Evolutionary conservation across 805 yeast species (phyloP).

Genomic region (Cyberlindnera mississippiensis): DNA sequence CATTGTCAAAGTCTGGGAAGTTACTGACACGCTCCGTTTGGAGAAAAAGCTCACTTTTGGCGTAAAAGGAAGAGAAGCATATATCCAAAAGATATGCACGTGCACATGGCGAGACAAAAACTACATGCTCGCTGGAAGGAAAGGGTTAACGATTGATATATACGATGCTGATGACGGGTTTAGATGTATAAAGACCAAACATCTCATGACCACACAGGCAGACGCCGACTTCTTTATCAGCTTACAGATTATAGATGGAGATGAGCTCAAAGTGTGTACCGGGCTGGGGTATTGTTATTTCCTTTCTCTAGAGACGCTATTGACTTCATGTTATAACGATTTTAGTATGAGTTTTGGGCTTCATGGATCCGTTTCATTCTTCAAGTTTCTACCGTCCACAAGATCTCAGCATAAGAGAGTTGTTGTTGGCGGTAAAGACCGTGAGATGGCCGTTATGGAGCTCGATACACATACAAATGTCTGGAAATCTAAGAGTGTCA

Average conservation of each 20-base stretch:
- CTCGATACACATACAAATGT: slow-evolving; percentile 17
- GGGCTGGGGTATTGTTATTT: slow-evolving; percentile 27
- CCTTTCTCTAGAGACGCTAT: slow-evolving; percentile 14
- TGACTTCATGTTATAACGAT: slow-evolving; percentile 17
- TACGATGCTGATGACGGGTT: slow-evolving; percentile 13
- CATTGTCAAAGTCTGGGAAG: slow-evolving; percentile 5
- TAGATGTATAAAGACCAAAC: slow-evolving; percentile 13
- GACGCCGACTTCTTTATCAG: slow-evolving; percentile 23
- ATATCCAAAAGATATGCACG: slow-evolving; percentile 14
- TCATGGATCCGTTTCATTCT: slow-evolving; percentile 23
- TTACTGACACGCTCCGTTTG: slow-evolving; percentile 10
- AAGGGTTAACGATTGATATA: slow-evolving; percentile 18
- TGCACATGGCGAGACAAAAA: slow-evolving; percentile 5
- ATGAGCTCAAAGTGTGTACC: slow-evolving; percentile 20
- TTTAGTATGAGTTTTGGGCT: slow-evolving; percentile 26
- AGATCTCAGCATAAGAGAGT: slow-evolving; percentile 4
- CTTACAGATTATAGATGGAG: slow-evolving; percentile 11
- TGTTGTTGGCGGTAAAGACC: slow-evolving; percentile 25
- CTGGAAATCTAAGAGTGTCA: slow-evolving; percentile 23
- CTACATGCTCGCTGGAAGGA: slow-evolving; percentile 17
- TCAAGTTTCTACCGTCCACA: slow-evolving; percentile 14
- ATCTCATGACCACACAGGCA: slow-evolving; percentile 18
- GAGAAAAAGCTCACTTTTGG: slow-evolving; percentile 8
- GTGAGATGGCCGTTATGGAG: slow-evolving; percentile 20
- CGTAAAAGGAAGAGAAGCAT: slow-evolving; percentile 9